phyloP scores from a whole-genome alignment of 1,284 basidiomycete species.

The Microbotryum silenes-acaulis region DNA sequence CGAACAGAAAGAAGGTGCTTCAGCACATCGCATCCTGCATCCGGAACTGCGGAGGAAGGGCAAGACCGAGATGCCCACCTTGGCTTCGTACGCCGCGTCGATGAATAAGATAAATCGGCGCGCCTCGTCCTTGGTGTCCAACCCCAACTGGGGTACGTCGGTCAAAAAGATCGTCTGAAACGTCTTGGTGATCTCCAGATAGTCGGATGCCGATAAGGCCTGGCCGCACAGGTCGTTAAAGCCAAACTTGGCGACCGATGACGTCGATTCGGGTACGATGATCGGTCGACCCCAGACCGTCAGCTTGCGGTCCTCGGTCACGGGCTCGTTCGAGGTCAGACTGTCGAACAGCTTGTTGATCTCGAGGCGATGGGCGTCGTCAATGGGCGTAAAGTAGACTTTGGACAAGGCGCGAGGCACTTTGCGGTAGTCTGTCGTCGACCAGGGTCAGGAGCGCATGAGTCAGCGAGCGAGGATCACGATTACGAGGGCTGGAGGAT shows the following conservation, averaged over 20 bases:
- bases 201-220: constrained; percentile 89
- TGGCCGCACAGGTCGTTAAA: constrained; percentile 84
- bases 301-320: constrained; percentile 60
- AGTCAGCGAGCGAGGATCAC: background rate
- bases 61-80: constrained; percentile 5
- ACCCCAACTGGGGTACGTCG: constrained; percentile 75
- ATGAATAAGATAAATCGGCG: constrained; percentile 95
- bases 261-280: constrained; percentile 66
- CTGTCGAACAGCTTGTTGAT: constrained; percentile 75
- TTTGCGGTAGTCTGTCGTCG: constrained; percentile 70
- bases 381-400: constrained; percentile 80
- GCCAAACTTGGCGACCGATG: constrained; percentile 70
- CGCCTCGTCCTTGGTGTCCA: constrained; percentile 80
- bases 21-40: no score
- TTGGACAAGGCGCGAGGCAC: constrained; percentile 81
- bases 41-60: background rate
- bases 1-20: background rate
- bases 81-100: constrained; percentile 73
- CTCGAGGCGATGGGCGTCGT: constrained; percentile 57
- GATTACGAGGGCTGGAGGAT: background rate
- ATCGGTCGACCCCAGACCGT: constrained; percentile 83
- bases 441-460: constrained; percentile 1
- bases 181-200: constrained; percentile 80
- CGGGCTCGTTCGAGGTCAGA: constrained; percentile 52
- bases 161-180: constrained; percentile 84